These are phyloP conservation scores for Tetracladium marchalianum DNA, from an alignment of 495 filamentous ascomycete species.

Conservation along the genomic window DNA sequence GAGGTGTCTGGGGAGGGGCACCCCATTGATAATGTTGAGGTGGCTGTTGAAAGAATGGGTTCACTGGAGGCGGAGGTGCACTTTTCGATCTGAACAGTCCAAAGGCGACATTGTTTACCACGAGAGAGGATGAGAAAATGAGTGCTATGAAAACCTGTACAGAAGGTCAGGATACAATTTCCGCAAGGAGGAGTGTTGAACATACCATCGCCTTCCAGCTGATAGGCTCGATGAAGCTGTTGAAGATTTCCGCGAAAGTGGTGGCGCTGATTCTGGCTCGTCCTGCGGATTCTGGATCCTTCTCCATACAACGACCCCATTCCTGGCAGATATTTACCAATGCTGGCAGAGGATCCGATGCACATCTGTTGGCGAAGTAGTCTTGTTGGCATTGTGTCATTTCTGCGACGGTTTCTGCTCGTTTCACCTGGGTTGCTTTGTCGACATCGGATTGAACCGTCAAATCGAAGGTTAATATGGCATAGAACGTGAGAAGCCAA, in stretches of 20 bases:
- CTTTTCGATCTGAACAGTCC: constrained; percentile 28
- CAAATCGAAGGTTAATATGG: constrained; percentile 57
- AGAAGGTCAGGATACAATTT: background rate
- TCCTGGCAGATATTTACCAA: constrained; percentile 61
- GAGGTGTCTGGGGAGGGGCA: constrained; percentile 13
- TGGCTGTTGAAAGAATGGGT: constrained; percentile 5
- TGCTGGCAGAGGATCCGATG: constrained; percentile 52
- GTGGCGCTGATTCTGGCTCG: constrained; percentile 59
- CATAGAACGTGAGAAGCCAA: constrained; percentile 55
- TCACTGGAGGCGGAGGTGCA: constrained; percentile 19
- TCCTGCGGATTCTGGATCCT: constrained; percentile 54
- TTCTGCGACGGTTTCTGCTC: constrained; percentile 53
- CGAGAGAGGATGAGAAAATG: constrained; percentile 43
- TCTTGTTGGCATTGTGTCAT: constrained; percentile 61
- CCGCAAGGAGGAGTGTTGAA: constrained; percentile 1
- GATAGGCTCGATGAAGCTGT: constrained; percentile 60
- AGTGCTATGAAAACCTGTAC: constrained; percentile 41
- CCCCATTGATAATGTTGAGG: constrained; percentile 16
- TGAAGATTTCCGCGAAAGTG: constrained; percentile 75
- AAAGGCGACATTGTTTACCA: constrained; percentile 49
- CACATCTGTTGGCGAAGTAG: constrained; percentile 66
- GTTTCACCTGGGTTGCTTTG: constrained; percentile 53
- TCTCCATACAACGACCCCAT: constrained; percentile 83
- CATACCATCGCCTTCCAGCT: constrained; percentile 64
- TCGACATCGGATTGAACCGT: constrained; percentile 70